Percentiles rank a stretch among this genome's conserved stretches.
These are phyloP conservation scores for Microthlaspi erraticum DNA, from an alignment of 345 rosid genomes.

Conservation along the genomic window DNA sequence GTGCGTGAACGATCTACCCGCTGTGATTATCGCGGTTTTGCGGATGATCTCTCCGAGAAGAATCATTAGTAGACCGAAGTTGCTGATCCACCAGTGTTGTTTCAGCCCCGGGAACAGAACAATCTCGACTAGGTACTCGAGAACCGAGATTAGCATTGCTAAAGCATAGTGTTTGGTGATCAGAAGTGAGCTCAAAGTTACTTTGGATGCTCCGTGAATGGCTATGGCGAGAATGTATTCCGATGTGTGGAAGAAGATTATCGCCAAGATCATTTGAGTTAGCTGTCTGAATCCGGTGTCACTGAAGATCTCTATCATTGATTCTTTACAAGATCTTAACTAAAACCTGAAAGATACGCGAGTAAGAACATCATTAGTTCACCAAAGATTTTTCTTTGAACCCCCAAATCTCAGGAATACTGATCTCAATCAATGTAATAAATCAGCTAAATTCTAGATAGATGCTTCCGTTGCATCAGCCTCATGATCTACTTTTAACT, in stretches of 20 bases:
- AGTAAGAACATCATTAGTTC: constrained; percentile 12
- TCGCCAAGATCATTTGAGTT: constrained; percentile 55
- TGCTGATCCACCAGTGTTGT: constrained; percentile 67
- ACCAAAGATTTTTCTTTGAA: not conserved
- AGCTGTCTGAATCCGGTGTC: constrained; percentile 59
- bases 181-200: constrained; percentile 61
- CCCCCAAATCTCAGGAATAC: constrained; percentile 16
- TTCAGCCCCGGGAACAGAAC: constrained; percentile 59
- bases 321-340: constrained; percentile 12
- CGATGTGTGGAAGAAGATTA: constrained; percentile 65
- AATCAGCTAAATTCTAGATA: not conserved
- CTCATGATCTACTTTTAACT: constrained; percentile 3
- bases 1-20: constrained; percentile 75
- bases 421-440: constrained; percentile 18
- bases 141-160: constrained; percentile 59
- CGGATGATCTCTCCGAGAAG: constrained; percentile 60
- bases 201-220: constrained; percentile 60
- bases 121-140: constrained; percentile 59
- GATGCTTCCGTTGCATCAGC: not conserved
- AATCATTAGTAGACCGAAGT: constrained; percentile 59
- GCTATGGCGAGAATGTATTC: constrained; percentile 60
- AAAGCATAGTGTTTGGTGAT: constrained; percentile 61
- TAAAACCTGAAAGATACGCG: constrained; percentile 51
- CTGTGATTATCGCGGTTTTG: constrained; percentile 68
- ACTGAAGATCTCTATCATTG: constrained; percentile 60